These are phyloP conservation scores for Vigna unguiculata DNA, from an alignment of 306 rosid genomes.

Conservation along the genomic window DNA sequence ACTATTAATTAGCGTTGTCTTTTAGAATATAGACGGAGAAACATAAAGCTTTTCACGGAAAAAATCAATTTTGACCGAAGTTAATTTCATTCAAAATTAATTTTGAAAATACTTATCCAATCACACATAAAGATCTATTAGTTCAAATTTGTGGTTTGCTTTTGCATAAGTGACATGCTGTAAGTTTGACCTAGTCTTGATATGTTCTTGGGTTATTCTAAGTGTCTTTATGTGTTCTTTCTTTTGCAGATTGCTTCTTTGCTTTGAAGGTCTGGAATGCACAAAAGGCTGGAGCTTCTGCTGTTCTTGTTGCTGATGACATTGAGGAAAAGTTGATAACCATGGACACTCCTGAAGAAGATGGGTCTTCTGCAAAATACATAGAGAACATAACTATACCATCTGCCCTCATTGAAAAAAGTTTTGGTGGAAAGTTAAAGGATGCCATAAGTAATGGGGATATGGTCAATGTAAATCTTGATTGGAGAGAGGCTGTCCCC, in stretches of 20 bases:
- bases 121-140: background rate
- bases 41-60: background rate
- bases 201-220: conserved; percentile 21
- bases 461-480: conserved; percentile 92
- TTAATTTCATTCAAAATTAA: background rate
- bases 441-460: conserved; percentile 73
- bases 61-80: background rate
- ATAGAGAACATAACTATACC: conserved; percentile 96
- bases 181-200: background rate
- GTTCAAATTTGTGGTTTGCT: conserved; percentile 5
- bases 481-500: conserved; percentile 99
- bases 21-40: background rate
- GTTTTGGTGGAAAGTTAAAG: conserved; percentile 80
- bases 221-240: conserved; percentile 25
- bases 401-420: conserved; percentile 91
- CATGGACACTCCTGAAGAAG: conserved; percentile 97
- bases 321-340: conserved; percentile 85
- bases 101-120: background rate
- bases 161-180: conserved; percentile 14
- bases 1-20: background rate
- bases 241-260: conserved; percentile 88
- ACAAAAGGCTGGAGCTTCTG: conserved; percentile 98
- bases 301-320: conserved; percentile 97
- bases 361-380: conserved; percentile 78
- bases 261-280: conserved; percentile 99